Evolutionary conservation across 768 basidiomycete species (phyloP).

Genomic region (Podaxis mareebaensis): DNA sequence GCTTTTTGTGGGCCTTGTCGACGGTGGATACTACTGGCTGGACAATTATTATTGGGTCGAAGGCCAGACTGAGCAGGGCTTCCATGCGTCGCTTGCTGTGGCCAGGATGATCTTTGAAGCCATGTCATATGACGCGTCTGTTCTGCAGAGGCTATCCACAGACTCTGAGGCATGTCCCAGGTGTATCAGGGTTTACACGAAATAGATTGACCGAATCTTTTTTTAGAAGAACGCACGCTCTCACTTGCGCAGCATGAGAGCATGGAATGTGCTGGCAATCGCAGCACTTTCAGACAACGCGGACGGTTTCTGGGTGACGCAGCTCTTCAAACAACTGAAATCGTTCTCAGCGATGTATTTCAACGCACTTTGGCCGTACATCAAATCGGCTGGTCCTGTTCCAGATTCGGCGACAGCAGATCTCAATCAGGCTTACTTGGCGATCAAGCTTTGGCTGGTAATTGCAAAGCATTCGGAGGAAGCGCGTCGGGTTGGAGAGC

Average conservation of each 20-base stretch:
- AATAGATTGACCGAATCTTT: conserved; percentile 15
- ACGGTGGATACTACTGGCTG: conserved; percentile 55
- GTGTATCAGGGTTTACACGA: not conserved
- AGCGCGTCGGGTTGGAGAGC: conserved; percentile 25
- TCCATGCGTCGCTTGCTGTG: conserved; percentile 49
- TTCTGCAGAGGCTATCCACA: conserved; percentile 41
- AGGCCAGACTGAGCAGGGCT: conserved; percentile 49
- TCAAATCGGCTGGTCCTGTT: conserved; percentile 34
- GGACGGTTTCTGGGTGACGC: conserved; percentile 31
- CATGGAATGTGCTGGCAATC: conserved; percentile 67
- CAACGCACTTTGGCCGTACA: conserved; percentile 41
- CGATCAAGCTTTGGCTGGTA: conserved; percentile 73
- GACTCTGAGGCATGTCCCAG: conserved; percentile 34
- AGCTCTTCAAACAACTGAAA: conserved; percentile 51
- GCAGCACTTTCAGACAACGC: conserved; percentile 47
- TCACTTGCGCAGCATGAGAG: conserved; percentile 41
- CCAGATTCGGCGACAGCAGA: conserved; percentile 52
- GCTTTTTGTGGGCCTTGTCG: conserved; percentile 33
- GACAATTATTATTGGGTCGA: conserved; percentile 50
- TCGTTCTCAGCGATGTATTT: conserved; percentile 51
- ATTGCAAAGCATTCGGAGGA: conserved; percentile 40
- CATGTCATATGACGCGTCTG: conserved; percentile 40
- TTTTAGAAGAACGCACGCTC: conserved; percentile 1
- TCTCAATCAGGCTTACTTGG: conserved; percentile 67
- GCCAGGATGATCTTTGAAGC: conserved; percentile 55